A percentile compares a stretch with the other conserved stretches of the same genome.
phyloP scores from a whole-genome alignment of 345 rosid genomes.

The Populus alba region DNA sequence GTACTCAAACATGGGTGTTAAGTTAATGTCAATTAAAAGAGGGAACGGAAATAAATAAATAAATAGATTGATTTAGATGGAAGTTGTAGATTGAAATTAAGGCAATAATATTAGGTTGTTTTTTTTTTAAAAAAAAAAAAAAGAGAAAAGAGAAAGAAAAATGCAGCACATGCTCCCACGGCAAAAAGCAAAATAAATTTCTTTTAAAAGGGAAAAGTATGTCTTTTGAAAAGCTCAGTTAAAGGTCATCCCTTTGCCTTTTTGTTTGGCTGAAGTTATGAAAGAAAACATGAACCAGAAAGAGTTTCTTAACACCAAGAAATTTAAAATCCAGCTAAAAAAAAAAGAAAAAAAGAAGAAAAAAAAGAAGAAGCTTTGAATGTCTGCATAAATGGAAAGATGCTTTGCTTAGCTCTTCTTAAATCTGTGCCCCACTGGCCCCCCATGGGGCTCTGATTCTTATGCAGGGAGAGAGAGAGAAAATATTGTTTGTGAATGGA shows the following conservation, averaged over 20 bases:
- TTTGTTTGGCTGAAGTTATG: constrained; percentile 6
- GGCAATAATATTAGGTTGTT: background rate
- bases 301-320: background rate
- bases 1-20: no score
- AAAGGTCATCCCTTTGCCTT: constrained; percentile 1
- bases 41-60: no score
- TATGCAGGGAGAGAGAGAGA: constrained; percentile 21
- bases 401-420: constrained; percentile 16
- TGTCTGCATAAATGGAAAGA: constrained; percentile 35
- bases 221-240: constrained; percentile 2
- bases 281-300: constrained; percentile 1
- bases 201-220: background rate
- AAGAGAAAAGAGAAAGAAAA: background rate
- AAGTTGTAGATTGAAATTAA: no score
- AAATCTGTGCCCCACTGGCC: background rate
- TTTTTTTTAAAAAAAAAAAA: background rate
- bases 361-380: constrained; percentile 15
- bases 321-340: background rate
- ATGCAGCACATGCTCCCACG: constrained; percentile 11
- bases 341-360: background rate
- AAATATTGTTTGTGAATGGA: constrained; percentile 11
- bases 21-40: no score
- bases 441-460: constrained; percentile 26
- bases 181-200: background rate
- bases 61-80: background rate